These are phyloP conservation scores for Sordaria brevicollis DNA, from an alignment of 495 filamentous ascomycete genomes.

Conservation along the genomic window DNA sequence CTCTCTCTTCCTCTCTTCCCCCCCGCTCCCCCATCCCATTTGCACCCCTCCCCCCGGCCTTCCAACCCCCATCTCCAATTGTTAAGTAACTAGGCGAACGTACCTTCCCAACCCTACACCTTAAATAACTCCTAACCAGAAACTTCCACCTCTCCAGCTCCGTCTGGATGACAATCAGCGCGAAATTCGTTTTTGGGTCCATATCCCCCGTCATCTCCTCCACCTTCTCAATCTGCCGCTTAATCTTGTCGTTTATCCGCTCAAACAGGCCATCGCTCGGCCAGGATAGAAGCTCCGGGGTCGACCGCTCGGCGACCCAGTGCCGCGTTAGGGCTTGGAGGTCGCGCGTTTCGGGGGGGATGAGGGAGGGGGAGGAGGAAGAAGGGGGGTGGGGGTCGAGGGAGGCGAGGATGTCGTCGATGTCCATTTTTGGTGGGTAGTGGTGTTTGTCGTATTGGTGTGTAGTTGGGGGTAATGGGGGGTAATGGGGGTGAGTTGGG, in stretches of 20 bases:
- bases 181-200: slow-evolving; percentile 82
- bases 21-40: no score
- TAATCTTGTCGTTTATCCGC: slow-evolving; percentile 66
- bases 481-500: background rate
- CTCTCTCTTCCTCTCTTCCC: no score
- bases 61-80: no score
- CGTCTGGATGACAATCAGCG: slow-evolving; percentile 89
- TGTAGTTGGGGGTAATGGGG: background rate
- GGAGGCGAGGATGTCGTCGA: slow-evolving; percentile 84
- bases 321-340: slow-evolving; percentile 81
- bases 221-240: slow-evolving; percentile 55
- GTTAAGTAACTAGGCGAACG: no score
- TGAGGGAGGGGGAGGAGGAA: slow-evolving; percentile 60
- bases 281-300: slow-evolving; percentile 65
- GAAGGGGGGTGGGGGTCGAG: no score
- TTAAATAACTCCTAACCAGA: slow-evolving; percentile 72
- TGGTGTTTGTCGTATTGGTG: background rate
- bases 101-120: slow-evolving; percentile 76
- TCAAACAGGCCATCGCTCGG: slow-evolving; percentile 46
- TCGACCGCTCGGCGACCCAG: slow-evolving; percentile 84
- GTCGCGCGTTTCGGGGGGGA: slow-evolving; percentile 57
- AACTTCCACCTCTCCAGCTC: slow-evolving; percentile 92
- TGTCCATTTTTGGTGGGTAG: slow-evolving; percentile 58
- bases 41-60: no score
- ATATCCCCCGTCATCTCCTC: slow-evolving; percentile 69